Base-by-base conservation (phyloP, 805 yeast species). In the Zygotorulaspora sp. region DNA sequence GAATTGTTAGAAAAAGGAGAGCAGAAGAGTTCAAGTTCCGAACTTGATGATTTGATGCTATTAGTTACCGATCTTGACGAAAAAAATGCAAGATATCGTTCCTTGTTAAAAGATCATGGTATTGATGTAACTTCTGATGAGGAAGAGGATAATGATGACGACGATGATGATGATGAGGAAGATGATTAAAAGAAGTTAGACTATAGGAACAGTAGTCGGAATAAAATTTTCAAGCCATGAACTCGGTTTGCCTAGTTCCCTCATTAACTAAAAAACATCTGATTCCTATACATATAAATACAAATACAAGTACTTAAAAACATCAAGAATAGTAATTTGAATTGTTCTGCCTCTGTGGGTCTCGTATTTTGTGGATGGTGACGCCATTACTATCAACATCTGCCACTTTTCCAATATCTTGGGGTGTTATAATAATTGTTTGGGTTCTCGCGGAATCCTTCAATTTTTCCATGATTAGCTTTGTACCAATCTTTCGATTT, bases 341-440 rank as follows among this genome's bases (percentile, higher is more conserved):
- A 33, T 53, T 56, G 37, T 48, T 57, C 12, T 52, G 57, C 43
- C 66, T 51, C 39, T 60, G 42, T 10, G 71, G 72, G 42, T 68
- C 72, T 41, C 54, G 61, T 49, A 83, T 78, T 50, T 71, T 76
- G 50, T 81, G 88, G 20, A 84, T 82, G 40, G 65, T 70, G 3
- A 83, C 85, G 14, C 66, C 70, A 18, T 74, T 62, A 21, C 75
- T 78, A n/a, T 78, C 80, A 29, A 83, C 70, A 14, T 77, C 75
- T 26, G 85, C 78, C 27, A 67, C 70, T 37, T 66, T 68, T 2
- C 75, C 78, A 46, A 90, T 83, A 57, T 87, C 95, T 53, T 88
- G 94, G 0, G 98, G 98, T 0, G 98, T 90, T 30, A 90, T 90
- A 49, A 90, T 86, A 5, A 90, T 80, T 1, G 95, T 83, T 62